Evolutionary conservation across 768 basidiomycete genomes (phyloP), one percentile per base, ranked within the genome.

Genomic region (Paxillus rubicundulus): DNA sequence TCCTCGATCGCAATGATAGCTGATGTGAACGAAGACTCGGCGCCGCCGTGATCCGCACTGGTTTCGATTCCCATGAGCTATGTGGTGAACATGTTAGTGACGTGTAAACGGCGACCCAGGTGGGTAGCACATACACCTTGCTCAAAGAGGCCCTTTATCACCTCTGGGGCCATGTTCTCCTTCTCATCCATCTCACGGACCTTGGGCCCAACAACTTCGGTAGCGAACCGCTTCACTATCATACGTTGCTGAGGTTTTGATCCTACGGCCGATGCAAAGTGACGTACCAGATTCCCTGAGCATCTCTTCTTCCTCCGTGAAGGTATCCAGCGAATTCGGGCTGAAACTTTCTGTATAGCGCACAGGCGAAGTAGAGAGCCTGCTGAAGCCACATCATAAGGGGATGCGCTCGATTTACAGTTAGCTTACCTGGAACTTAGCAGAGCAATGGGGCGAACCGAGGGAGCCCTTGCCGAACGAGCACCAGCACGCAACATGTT

Each of bases 41-140:
- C 79, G 33, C 97, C 97, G 4, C 89, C 90, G 53, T 89, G 80
- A 20, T 87, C 91, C 16, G 81, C 79, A 44, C 79, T 80, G 7
- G 92, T 98, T 73, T 98, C 97, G 52, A 99, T 96, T 34, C 92
- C 96, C 97, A 99, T 99, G 43, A 98, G 81, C 93, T 97, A 42
- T 33, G 52, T 17, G 16, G 30, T 47, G 17, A 34, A 27, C 32
- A 34, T 20, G 39, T 49, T 16, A 16, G 51, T 40, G 17, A 42
- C 32, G 9, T 24, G 17, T 46, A 12, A 30, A 7, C 20, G 50
- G 53, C 17, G 33, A 18, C 13, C 34, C 17, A 9, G 13, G 27
- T 36, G 10, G 13, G 12, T 38, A 36, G 36, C 3, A 72, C 89
- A 62, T 65, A 96, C 93, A 16, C 97, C 97, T 72, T 97, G 93